Evolutionary conservation across 805 yeast genomes (phyloP), one percentile per base, ranked within the genome.

Genomic region (Alloascoidea hylecoeti): DNA sequence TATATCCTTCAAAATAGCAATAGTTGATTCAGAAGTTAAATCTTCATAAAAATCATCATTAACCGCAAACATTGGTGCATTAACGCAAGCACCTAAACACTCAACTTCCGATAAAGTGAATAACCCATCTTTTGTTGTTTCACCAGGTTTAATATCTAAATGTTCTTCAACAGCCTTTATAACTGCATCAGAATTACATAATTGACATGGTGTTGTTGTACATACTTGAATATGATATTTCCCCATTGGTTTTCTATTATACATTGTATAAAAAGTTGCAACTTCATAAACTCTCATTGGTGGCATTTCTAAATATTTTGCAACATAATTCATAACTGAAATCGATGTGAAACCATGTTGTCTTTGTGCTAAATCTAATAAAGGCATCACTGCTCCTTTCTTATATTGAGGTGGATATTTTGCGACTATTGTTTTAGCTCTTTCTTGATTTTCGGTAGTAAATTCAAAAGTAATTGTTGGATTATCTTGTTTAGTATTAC

Each of bases 261-360:
- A 83, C 95, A 83, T 84, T 48, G 95, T 83, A 62, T 83, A 83
- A 63, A 83, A 83, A 33, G 94, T 80, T 19, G 95, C 95, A 45
- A 83, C 95, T 57, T 83, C 94, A 58, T 83, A 83, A 18, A 83
- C 95, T 61, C 95, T 73, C 95, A 83, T 83, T 42, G 94, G 94
- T 18, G 95, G 95, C 77, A 84, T 79, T 50, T 81, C 89, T 50
- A 82, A 67, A 52, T 78, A 50, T 57, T 78, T 74, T 39, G 94
- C 95, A 37, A 83, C 94, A 55, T 84, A 79, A 64, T 83, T 82
- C 95, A 83, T 83, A 45, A 82, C 92, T 23, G 84, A 68, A 48
- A 83, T 79, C 33, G 94, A 81, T 34, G 92, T 79, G 65, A 78
- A 83, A 0, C 95, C 95, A 40, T 67, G 66, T 59, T 83, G 94